A percentile compares a stretch with the other conserved stretches of the same genome.
These are phyloP conservation scores for Arabis alpina DNA, from an alignment of 345 rosid genomes.

Conservation along the genomic window DNA sequence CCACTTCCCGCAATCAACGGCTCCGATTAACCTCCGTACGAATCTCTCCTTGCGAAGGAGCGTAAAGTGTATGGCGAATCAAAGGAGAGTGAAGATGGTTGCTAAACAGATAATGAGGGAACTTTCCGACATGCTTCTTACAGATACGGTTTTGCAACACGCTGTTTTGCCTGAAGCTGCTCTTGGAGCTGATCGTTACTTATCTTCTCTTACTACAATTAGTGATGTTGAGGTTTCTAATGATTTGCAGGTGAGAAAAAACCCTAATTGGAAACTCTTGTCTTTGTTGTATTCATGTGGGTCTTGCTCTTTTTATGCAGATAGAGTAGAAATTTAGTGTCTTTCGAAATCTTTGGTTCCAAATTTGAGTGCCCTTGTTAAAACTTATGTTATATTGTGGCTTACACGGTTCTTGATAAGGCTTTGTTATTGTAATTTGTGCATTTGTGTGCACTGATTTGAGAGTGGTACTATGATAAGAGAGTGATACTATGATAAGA, in stretches of 20 bases:
- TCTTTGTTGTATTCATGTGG: not conserved
- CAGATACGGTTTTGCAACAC: slow-evolving; percentile 77
- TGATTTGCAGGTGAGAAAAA: slow-evolving; percentile 69
- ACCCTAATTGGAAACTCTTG: not conserved
- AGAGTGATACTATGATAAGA: too few species aligned
- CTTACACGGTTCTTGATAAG: not conserved
- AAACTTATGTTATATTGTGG: not conserved
- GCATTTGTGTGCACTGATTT: not conserved
- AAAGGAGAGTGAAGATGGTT: slow-evolving; percentile 88
- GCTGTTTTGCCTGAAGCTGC: slow-evolving; percentile 88
- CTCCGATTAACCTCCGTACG: slow-evolving; percentile 38
- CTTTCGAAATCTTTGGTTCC: slow-evolving; percentile 9
- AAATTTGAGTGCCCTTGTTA: not conserved
- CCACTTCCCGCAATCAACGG: slow-evolving; percentile 38
- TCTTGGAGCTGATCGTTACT: slow-evolving; percentile 81
- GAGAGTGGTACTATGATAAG: not conserved
- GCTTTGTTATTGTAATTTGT: slow-evolving; percentile 6
- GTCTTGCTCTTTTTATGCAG: not conserved
- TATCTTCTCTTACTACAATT: slow-evolving; percentile 87
- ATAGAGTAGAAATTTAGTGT: slow-evolving; percentile 11
- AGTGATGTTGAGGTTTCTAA: slow-evolving; percentile 83
- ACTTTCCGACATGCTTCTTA: slow-evolving; percentile 88
- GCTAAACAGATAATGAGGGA: slow-evolving; percentile 88
- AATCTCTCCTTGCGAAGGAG: slow-evolving; percentile 33
- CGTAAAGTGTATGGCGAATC: slow-evolving; percentile 87